Conservation (phyloP, 2,329 filamentous ascomycete genomes). For the Fusarium floridanum region DNA sequence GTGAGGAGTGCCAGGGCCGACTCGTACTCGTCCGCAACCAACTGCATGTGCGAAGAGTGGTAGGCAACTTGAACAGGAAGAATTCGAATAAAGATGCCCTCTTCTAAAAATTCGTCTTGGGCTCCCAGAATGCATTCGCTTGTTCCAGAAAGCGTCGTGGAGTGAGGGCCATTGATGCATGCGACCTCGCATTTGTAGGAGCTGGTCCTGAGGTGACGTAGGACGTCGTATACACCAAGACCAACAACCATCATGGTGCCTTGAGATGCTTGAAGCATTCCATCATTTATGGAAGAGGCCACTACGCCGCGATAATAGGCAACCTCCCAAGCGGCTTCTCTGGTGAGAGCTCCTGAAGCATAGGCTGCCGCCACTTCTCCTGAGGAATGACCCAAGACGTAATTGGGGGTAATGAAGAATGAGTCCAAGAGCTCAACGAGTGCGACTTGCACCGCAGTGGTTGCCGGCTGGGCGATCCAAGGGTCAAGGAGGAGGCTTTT, state of each 20-base stretch:
- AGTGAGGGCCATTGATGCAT: constrained; percentile 60
- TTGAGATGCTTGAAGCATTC: constrained; percentile 34
- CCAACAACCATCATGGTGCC: constrained; percentile 60
- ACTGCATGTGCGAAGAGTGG: constrained; percentile 60
- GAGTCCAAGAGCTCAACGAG: constrained; percentile 56
- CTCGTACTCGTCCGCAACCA: constrained; percentile 54
- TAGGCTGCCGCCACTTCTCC: constrained; percentile 62
- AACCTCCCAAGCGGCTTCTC: constrained; percentile 56
- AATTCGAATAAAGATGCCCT: constrained; percentile 51
- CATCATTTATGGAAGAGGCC: constrained; percentile 46
- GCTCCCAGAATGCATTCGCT: constrained; percentile 49
- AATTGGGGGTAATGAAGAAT: constrained; percentile 49
- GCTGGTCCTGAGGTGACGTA: constrained; percentile 43
- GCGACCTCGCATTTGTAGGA: constrained; percentile 52
- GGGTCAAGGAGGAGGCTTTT: constrained; percentile 51
- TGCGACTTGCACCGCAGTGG: constrained; percentile 58
- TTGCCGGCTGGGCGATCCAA: constrained; percentile 57
- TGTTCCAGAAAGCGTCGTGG: constrained; percentile 60
- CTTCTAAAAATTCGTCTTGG: constrained; percentile 48
- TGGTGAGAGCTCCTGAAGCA: constrained; percentile 53
- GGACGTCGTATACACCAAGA: constrained; percentile 47
- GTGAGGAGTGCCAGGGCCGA: constrained; percentile 44
- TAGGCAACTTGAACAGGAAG: constrained; percentile 58
- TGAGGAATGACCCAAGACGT: constrained; percentile 61
- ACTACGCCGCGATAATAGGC: constrained; percentile 58